Percentiles rank a stretch among this genome's conserved stretches.
phyloP scores from a whole-genome alignment of 805 yeast genomes.

The Nematodospora valgi region DNA sequence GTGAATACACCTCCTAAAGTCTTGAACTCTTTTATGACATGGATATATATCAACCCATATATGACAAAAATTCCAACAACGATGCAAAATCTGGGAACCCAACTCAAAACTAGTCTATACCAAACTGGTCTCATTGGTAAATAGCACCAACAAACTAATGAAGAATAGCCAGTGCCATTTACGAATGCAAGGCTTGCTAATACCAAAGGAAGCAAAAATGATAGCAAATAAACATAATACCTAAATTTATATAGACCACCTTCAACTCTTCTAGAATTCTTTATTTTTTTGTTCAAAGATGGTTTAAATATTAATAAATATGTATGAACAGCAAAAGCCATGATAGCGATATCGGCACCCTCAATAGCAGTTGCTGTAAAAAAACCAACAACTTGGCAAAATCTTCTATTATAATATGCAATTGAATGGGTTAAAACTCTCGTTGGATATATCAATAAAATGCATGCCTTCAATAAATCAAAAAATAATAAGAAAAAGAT shows the following conservation, averaged over 20 bases:
- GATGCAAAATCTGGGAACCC: conserved; percentile 78
- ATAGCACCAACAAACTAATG: conserved; percentile 75
- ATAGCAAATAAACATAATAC: conserved; percentile 52
- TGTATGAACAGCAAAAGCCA: conserved; percentile 80
- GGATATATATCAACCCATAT: conserved; percentile 68
- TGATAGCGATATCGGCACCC: conserved; percentile 82
- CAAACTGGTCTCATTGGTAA: conserved; percentile 69
- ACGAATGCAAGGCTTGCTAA: conserved; percentile 74
- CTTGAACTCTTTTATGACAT: conserved; percentile 62
- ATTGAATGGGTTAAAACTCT: conserved; percentile 43
- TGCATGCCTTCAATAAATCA: conserved; percentile 71
- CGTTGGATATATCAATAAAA: conserved; percentile 66
- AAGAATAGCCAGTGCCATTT: conserved; percentile 49
- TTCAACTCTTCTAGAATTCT: conserved; percentile 42
- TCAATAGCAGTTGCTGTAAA: conserved; percentile 77
- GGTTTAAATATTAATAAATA: conserved; percentile 70
- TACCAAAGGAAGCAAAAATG: conserved; percentile 59
- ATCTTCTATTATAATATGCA: conserved; percentile 45
- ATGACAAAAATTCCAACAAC: conserved; percentile 59
- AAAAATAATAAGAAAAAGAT: conserved; percentile 64
- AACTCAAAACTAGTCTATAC: conserved; percentile 69
- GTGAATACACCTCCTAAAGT: conserved; percentile 47
- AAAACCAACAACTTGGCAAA: conserved; percentile 72
- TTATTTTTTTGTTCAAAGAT: conserved; percentile 39
- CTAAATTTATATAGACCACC: conserved; percentile 71